These are phyloP conservation scores for Trichoderma asperellum DNA, from an alignment of 2,329 filamentous ascomycete species.

Conservation along the genomic window DNA sequence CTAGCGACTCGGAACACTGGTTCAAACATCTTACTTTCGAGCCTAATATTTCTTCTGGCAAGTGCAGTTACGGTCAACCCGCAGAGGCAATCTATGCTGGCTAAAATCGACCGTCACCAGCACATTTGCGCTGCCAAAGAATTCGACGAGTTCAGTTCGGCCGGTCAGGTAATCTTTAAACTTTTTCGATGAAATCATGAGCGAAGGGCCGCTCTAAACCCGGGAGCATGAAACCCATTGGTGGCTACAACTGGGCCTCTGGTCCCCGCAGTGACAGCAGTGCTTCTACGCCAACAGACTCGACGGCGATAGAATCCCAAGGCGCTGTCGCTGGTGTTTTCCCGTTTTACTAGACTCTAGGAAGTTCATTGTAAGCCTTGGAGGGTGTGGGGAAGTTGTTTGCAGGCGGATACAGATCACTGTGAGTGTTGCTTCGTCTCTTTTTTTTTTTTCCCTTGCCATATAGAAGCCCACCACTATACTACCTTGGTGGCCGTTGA, in stretches of 20 bases:
- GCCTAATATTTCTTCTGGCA: constrained; percentile 13
- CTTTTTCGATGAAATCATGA: constrained; percentile 36
- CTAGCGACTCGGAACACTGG: constrained; percentile 40
- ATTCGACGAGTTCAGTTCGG: background rate
- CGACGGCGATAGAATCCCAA: constrained; percentile 39
- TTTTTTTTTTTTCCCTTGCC: too few relatives aligned
- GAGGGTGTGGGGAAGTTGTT: constrained; percentile 35
- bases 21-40: constrained; percentile 36
- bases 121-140: background rate
- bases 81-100: background rate
- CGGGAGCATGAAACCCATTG: background rate
- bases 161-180: background rate
- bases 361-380: constrained; percentile 45
- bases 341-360: constrained; percentile 40
- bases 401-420: too few relatives aligned
- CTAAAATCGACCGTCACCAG: background rate
- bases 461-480: too few relatives aligned
- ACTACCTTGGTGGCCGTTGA: too few relatives aligned
- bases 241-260: constrained; percentile 30
- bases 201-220: background rate
- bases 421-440: too few relatives aligned
- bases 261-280: constrained; percentile 38
- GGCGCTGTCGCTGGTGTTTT: constrained; percentile 37
- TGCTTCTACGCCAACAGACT: constrained; percentile 43
- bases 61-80: background rate